phyloP scores from a whole-genome alignment of 768 basidiomycete genomes.

The Serendipita sp. region DNA sequence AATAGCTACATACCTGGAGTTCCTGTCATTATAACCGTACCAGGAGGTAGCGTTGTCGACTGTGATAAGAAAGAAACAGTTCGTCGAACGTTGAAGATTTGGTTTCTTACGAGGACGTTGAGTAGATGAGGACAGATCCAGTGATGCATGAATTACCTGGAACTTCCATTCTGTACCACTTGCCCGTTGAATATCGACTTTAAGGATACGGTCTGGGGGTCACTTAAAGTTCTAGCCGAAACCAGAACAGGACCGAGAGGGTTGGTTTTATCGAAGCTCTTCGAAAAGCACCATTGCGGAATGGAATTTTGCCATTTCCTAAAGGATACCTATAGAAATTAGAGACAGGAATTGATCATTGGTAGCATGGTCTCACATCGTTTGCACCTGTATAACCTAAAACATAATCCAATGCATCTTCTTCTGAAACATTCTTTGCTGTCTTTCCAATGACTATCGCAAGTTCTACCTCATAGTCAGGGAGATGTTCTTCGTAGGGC shows the following conservation, averaged over 20 bases:
- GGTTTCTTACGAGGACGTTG: slow-evolving; percentile 31
- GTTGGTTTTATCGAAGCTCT: slow-evolving; percentile 55
- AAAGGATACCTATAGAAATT: slow-evolving; percentile 46
- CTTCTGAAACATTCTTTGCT: slow-evolving; percentile 63
- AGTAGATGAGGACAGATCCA: too few species aligned
- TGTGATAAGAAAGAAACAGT: slow-evolving; percentile 71
- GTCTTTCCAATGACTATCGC: slow-evolving; percentile 70
- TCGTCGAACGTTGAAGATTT: slow-evolving; percentile 64
- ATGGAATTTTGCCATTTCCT: slow-evolving; percentile 64
- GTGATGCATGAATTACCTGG: slow-evolving; percentile 34
- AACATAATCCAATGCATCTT: slow-evolving; percentile 70
- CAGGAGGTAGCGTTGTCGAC: slow-evolving; percentile 66
- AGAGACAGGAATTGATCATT: not conserved
- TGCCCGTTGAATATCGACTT: slow-evolving; percentile 50
- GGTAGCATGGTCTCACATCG: slow-evolving; percentile 32
- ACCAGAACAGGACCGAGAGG: slow-evolving; percentile 75
- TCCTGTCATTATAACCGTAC: slow-evolving; percentile 61
- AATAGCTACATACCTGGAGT: slow-evolving; percentile 13
- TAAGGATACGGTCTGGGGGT: slow-evolving; percentile 49
- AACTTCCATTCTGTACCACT: slow-evolving; percentile 57
- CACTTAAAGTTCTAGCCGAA: slow-evolving; percentile 39
- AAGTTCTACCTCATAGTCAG: slow-evolving; percentile 73
- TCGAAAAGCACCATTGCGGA: slow-evolving; percentile 79
- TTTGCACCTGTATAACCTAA: slow-evolving; percentile 69
- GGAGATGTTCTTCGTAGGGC: slow-evolving; percentile 49